Percentiles rank a stretch among this genome's conserved stretches.
Conservation (phyloP, 306 rosid species). For the Prunus davidiana region DNA sequence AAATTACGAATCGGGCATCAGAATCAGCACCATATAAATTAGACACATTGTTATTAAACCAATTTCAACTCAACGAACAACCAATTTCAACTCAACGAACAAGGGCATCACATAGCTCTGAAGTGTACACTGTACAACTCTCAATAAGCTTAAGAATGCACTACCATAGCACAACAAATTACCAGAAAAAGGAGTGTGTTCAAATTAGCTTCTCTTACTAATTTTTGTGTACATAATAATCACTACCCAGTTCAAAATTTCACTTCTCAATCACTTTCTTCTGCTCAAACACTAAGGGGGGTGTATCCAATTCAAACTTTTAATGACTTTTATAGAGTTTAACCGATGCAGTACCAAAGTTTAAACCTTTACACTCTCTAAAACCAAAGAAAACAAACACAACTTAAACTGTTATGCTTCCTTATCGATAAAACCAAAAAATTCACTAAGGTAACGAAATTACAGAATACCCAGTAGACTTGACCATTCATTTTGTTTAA, state of each 20-base stretch:
- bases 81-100: not conserved
- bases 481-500: not conserved
- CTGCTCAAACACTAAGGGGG: not conserved
- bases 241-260: not conserved
- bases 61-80: not conserved
- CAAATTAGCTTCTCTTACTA: constrained; percentile 1
- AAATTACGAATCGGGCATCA: not conserved
- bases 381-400: not conserved
- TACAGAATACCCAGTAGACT: not conserved
- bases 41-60: not conserved
- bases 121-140: not conserved
- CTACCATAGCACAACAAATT: not conserved
- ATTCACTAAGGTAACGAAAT: constrained; percentile 5
- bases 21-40: not conserved
- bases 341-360: not conserved
- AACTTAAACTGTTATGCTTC: not conserved
- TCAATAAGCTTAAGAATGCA: not conserved
- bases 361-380: not conserved
- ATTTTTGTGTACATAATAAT: not conserved
- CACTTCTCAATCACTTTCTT: not conserved
- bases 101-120: not conserved
- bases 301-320: too few relatives aligned
- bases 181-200: constrained; percentile 1
- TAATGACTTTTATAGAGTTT: too few relatives aligned
- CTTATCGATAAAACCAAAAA: not conserved